A percentile compares a stretch with the other conserved stretches of the same genome.
Evolutionary conservation across 495 filamentous ascomycete species (phyloP).

Genomic region (Poronia punctata): DNA sequence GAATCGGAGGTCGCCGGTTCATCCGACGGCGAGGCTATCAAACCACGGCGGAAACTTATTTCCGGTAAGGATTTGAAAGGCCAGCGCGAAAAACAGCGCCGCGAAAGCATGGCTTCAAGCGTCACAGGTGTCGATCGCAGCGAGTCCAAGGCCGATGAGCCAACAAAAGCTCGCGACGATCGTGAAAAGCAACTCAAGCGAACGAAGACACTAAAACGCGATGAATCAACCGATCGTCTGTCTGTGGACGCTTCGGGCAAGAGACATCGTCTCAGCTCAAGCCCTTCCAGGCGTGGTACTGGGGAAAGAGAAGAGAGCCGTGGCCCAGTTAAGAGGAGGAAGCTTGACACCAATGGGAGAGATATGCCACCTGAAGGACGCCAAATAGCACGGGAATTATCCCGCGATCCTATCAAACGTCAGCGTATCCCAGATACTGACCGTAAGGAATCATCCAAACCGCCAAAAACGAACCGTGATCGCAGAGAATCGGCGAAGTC

Average conservation of each 20-base stretch:
- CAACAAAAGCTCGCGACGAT: conserved; percentile 27
- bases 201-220: conserved; percentile 44
- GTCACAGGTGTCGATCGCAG: conserved; percentile 38
- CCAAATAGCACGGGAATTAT: conserved; percentile 27
- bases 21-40: conserved; percentile 46
- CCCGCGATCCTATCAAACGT: conserved; percentile 25
- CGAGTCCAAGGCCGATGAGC: conserved; percentile 33
- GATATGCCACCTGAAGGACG: conserved; percentile 39
- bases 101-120: conserved; percentile 42
- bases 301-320: conserved; percentile 49
- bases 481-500: conserved; percentile 34
- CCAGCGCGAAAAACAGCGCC: conserved; percentile 46
- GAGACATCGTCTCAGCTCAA: conserved; percentile 58
- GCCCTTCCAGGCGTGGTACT: conserved; percentile 54
- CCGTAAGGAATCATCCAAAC: conserved; percentile 28
- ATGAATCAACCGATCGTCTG: conserved; percentile 49
- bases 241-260: conserved; percentile 50
- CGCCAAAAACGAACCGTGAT: conserved; percentile 27
- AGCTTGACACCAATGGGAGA: conserved; percentile 38
- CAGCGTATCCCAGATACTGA: conserved; percentile 26
- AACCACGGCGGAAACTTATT: conserved; percentile 53
- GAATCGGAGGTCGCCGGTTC: conserved; percentile 44
- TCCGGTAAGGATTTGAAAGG: conserved; percentile 52
- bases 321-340: conserved; percentile 43
- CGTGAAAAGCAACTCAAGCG: conserved; percentile 42